Evolutionary conservation across 306 rosid species (phyloP).

Genomic region (Luffa aegyptiaca): DNA sequence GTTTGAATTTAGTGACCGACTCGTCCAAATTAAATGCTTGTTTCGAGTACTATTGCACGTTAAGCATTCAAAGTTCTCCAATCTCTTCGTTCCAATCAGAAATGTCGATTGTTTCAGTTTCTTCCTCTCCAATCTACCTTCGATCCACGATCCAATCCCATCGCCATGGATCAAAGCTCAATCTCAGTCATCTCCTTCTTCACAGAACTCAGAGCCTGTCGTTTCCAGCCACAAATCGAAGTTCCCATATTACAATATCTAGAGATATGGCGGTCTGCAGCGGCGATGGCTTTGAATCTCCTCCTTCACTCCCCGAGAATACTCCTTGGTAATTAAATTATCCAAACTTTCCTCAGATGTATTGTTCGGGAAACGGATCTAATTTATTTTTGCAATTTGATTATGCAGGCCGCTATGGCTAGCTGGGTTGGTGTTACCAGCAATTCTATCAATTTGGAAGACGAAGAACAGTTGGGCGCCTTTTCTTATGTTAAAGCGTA

Average conservation of each 20-base stretch:
- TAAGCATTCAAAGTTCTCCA: neutral
- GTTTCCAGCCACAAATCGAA: neutral
- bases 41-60: neutral
- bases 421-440: slow-evolving; percentile 31
- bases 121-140: neutral
- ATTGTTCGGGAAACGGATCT: no score
- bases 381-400: neutral
- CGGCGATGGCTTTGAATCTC: neutral
- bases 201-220: neutral
- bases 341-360: no score
- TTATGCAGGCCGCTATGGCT: slow-evolving; percentile 48
- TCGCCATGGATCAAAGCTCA: neutral
- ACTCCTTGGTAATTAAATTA: neutral
- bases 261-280: neutral
- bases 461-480: slow-evolving; percentile 45
- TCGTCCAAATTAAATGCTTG: no score
- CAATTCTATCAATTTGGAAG: slow-evolving; percentile 28
- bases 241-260: neutral
- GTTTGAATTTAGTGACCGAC: no score
- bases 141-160: neutral
- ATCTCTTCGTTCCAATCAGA: neutral
- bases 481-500: slow-evolving; percentile 34
- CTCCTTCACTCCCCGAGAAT: neutral
- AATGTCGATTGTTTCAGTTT: neutral
- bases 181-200: neutral